Percentiles rank a stretch among this genome's conserved stretches.
Conservation (phyloP, 257 asterid species). For the Primulina huaijiensis region DNA sequence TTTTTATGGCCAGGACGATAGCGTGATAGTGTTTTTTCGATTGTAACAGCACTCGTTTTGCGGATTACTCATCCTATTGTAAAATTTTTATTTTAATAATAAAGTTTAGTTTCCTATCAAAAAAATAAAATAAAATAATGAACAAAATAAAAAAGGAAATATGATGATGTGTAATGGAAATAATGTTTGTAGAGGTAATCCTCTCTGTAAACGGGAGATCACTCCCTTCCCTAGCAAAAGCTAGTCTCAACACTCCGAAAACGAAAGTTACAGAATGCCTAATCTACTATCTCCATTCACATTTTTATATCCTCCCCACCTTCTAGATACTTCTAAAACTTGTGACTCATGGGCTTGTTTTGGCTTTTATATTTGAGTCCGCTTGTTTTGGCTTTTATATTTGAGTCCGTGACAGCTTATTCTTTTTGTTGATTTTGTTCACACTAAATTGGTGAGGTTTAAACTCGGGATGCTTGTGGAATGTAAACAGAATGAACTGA, state of each 20-base stretch:
- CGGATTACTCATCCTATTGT: no score
- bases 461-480: slow-evolving; percentile 14
- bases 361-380: not conserved
- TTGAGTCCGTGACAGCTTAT: not conserved
- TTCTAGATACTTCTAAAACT: not conserved
- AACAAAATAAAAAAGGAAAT: no score
- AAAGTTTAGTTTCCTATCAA: no score
- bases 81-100: no score
- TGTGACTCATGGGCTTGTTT: not conserved
- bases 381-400: not conserved
- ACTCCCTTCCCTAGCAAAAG: not conserved
- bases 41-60: no score
- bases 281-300: not conserved
- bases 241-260: not conserved
- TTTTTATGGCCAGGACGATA: no score
- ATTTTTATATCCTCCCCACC: not conserved
- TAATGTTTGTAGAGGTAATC: no score
- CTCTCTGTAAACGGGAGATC: not conserved
- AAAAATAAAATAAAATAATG: no score
- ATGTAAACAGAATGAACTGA: slow-evolving; percentile 9
- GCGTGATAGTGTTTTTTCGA: no score
- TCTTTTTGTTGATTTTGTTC: not conserved
- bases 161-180: no score
- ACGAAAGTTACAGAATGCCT: not conserved
- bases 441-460: not conserved